Conservation (phyloP, 768 basidiomycete genomes). For the Tricholoma saponaceum region DNA sequence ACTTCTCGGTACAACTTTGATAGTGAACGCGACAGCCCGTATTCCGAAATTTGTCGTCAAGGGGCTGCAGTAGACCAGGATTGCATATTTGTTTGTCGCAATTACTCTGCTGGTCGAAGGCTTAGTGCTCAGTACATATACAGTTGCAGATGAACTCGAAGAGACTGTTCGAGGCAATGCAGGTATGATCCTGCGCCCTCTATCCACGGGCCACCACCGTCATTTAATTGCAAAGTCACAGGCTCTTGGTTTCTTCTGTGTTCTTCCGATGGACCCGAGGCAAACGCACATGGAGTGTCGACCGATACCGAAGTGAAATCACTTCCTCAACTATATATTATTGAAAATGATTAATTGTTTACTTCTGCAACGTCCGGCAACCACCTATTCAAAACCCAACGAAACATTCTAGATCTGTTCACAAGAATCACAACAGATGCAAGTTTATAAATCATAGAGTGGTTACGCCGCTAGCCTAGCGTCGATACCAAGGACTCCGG, state of each 20-base stretch:
- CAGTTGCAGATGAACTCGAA: constrained; percentile 64
- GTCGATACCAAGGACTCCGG: constrained; percentile 61
- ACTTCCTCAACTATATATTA: constrained; percentile 4
- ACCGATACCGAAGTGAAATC: constrained; percentile 45
- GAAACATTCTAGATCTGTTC: not conserved
- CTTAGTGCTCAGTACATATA: not conserved
- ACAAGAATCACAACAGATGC: not conserved
- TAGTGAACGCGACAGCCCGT: constrained; percentile 50
- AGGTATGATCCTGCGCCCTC: constrained; percentile 35
- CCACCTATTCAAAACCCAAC: not conserved
- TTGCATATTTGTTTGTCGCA: constrained; percentile 49
- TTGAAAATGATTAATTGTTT: not conserved
- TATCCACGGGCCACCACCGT: not conserved
- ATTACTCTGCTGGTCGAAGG: not conserved
- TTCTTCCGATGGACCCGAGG: constrained; percentile 60
- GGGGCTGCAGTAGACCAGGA: constrained; percentile 36
- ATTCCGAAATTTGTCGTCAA: constrained; percentile 58
- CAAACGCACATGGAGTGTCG: constrained; percentile 68
- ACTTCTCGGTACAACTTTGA: constrained; percentile 57
- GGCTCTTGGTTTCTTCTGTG: constrained; percentile 67
- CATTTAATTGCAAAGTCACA: constrained; percentile 17
- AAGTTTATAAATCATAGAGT: constrained; percentile 20
- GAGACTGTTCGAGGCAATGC: constrained; percentile 66
- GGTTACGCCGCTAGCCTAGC: constrained; percentile 20
- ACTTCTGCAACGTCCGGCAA: too few relatives aligned